Base-by-base conservation (phyloP, 2,329 filamentous ascomycete species). In the Fusarium nisikadoi region DNA sequence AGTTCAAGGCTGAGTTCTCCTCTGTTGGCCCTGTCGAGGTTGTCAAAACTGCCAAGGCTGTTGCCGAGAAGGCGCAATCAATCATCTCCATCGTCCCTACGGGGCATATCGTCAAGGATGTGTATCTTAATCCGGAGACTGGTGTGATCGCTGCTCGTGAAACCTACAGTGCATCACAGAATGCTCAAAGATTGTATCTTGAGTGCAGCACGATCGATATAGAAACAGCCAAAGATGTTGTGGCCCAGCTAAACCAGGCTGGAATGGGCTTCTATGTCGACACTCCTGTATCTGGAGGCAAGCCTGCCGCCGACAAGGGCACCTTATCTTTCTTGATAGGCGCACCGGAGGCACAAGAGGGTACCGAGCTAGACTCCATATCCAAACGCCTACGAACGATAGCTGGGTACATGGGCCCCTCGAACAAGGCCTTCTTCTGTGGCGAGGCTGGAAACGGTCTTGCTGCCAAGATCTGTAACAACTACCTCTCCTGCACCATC, bases 141-240 rank as follows among this genome's bases (percentile, higher is more conserved):
- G 64, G 64, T 17, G 55, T 68, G 4, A 50, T 68, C 38, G 27
- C 64, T 12, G 54, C 59, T 8, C 3, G 36, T 20, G 19, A 39
- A 39, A 13, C 36, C 11, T 39, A 11, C 36, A 20, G 7, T 20
- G 11, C 8, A 11, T 36, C 14, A 55, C 36, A 41, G 11, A 41
- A 33, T 27, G 29, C 8, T 4, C 6, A 31, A 5, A 53, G 64
- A 27, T 43, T 68, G 8, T 12, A 63, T 8, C 20, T 68, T 4
- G 59, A 68, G n/a, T 63, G 64, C 47, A 68, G 64, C 46, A 68
- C 64, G 1, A 68, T 68, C 9, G 64, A 68, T 20, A 42, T 45
- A 35, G 25, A 53, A 20, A 63, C 64, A 9, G 59, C 64, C 36
- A 39, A 13, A 20, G 10, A 39, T 39, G 6, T 39, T 39, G 36